These are phyloP conservation scores for Diospyros lotus DNA, from an alignment of 148 eudicot species.

Conservation along the genomic window DNA sequence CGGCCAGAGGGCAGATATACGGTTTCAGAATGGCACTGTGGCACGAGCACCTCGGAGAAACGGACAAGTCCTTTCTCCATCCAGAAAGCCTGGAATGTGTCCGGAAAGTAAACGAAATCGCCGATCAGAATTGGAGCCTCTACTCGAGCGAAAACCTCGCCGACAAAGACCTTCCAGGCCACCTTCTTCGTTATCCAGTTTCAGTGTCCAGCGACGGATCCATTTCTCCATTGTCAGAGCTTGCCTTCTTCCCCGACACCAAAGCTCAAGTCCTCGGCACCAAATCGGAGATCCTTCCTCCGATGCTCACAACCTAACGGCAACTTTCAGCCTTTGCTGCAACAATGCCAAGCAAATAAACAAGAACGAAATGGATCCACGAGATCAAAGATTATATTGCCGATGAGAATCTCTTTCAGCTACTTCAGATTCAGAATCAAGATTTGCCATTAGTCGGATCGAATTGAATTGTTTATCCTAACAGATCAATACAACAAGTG, in stretches of 20 bases:
- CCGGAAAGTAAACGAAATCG: slow-evolving; percentile 17
- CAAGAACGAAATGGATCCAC: too few species aligned
- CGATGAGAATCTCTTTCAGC: too few species aligned
- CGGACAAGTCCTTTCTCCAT: slow-evolving; percentile 12
- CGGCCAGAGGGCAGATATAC: slow-evolving; percentile 29
- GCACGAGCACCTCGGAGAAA: slow-evolving; percentile 33
- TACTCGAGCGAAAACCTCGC: slow-evolving; percentile 16
- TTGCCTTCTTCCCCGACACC: slow-evolving; percentile 50
- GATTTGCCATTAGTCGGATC: too few species aligned
- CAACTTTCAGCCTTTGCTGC: too few species aligned
- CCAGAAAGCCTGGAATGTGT: slow-evolving; percentile 30
- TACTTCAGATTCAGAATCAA: too few species aligned
- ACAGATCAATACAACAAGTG: too few species aligned
- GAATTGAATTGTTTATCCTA: too few species aligned
- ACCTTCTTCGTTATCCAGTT: slow-evolving; percentile 39
- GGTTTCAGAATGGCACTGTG: slow-evolving; percentile 35
- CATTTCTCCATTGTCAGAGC: slow-evolving; percentile 30
- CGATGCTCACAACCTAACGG: slow-evolving; percentile 48
- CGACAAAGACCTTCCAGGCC: slow-evolving; percentile 34
- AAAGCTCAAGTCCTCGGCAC: slow-evolving; percentile 49
- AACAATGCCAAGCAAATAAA: too few species aligned
- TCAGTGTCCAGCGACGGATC: slow-evolving; percentile 24
- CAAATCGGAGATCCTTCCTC: slow-evolving; percentile 33
- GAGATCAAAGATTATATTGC: too few species aligned
- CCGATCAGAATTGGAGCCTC: slow-evolving; percentile 27